Conservation (phyloP, 441 rosid genomes). For the Raphanus hybrid region DNA sequence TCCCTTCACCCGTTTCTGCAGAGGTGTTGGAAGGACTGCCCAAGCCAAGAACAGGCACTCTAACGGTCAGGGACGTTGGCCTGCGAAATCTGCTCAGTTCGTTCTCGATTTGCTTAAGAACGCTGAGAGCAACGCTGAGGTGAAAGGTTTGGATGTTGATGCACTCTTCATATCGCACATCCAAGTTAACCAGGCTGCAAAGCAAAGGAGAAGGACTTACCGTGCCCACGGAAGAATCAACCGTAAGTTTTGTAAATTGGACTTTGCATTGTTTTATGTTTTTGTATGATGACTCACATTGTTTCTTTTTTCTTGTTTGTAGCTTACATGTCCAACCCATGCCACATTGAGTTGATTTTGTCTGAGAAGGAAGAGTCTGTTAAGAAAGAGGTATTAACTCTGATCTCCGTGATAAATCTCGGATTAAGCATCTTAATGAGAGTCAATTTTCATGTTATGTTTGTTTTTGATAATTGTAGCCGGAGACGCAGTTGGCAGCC, state of each 20-base stretch:
- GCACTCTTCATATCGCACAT: conserved; percentile 77
- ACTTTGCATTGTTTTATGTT: neutral
- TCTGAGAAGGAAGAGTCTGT: conserved; percentile 94
- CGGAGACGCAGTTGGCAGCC: conserved; percentile 76
- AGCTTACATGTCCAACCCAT: conserved; percentile 96
- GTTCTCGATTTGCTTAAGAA: conserved; percentile 84
- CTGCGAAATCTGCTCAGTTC: conserved; percentile 76
- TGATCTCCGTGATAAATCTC: neutral
- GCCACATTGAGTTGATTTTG: conserved; percentile 85
- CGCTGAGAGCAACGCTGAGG: conserved; percentile 95
- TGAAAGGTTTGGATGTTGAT: conserved; percentile 92
- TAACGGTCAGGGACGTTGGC: conserved; percentile 96
- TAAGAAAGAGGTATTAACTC: conserved; percentile 71
- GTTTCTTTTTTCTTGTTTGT: conserved; percentile 2
- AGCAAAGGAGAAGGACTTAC: conserved; percentile 88
- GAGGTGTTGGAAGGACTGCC: conserved; percentile 96
- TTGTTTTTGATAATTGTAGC: conserved; percentile 46
- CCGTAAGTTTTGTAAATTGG: conserved; percentile 48
- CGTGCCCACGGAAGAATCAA: conserved; percentile 96
- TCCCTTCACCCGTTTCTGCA: conserved; percentile 86
- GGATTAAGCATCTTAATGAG: neutral
- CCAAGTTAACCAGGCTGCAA: conserved; percentile 93
- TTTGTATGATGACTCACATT: neutral
- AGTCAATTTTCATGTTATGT: neutral
- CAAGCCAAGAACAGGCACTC: conserved; percentile 95